These are phyloP conservation scores for Apiospora sp. DNA, from an alignment of 2,329 filamentous ascomycete species.

Conservation along the genomic window DNA sequence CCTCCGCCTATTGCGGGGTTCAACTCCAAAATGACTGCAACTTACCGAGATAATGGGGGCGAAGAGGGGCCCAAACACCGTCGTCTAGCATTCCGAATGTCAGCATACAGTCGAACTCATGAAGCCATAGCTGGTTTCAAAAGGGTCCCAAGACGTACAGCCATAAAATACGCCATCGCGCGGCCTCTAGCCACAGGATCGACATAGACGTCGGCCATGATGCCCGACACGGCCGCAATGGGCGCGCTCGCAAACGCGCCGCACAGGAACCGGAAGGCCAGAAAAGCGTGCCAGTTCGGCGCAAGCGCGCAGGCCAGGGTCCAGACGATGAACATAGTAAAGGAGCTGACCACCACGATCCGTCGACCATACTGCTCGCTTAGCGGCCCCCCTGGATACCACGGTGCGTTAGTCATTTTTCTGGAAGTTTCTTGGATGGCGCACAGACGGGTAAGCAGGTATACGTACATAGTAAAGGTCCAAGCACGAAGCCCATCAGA, in stretches of 20 bases:
- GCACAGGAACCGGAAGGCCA: conserved; percentile 62
- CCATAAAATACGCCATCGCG: conserved; percentile 71
- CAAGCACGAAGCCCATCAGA: conserved; percentile 70
- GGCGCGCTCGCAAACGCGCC: conserved; percentile 65
- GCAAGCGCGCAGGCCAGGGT: conserved; percentile 64
- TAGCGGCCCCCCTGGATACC: conserved; percentile 65
- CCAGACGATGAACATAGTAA: conserved; percentile 57
- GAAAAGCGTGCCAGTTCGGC: conserved; percentile 59
- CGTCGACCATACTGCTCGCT: conserved; percentile 71
- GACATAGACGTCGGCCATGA: conserved; percentile 72
- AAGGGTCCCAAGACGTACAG: conserved; percentile 48
- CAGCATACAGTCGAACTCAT: background rate
- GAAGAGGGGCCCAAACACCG: conserved; percentile 71
- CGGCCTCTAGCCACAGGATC: conserved; percentile 63
- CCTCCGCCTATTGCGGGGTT: background rate
- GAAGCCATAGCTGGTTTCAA: too few species aligned
- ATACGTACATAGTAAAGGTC: conserved; percentile 43
- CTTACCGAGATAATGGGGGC: conserved; percentile 65
- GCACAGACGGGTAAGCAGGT: background rate
- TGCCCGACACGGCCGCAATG: conserved; percentile 68
- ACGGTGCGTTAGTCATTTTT: too few species aligned
- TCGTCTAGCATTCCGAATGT: conserved; percentile 51
- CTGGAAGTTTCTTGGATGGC: background rate
- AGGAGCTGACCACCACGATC: conserved; percentile 53
- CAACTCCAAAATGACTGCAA: background rate